Evolutionary conservation across 768 basidiomycete genomes (phyloP).

Genomic region (Fibroporia radiculosa): DNA sequence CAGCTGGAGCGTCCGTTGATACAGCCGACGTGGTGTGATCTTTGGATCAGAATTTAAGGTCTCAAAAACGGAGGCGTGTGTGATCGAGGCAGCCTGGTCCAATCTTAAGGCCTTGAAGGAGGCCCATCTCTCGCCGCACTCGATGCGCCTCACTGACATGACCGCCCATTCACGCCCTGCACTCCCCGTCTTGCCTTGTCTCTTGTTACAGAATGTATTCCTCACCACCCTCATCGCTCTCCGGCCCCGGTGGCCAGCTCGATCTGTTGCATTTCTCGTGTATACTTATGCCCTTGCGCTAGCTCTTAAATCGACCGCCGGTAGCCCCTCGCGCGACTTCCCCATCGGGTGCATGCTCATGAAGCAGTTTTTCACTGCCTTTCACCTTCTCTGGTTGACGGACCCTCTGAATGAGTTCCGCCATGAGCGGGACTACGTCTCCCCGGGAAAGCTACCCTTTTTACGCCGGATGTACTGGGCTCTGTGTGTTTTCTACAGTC

Average conservation of each 20-base stretch:
- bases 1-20: no score
- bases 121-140: no score
- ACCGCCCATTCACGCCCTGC: no score
- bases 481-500: slow-evolving; percentile 7
- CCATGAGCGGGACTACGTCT: background rate
- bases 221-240: background rate
- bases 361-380: background rate
- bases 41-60: no score
- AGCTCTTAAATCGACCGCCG: background rate
- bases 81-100: no score
- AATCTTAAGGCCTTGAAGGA: no score
- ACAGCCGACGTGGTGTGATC: no score
- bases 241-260: background rate
- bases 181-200: background rate
- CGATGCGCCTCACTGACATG: no score
- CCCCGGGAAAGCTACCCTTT: slow-evolving; percentile 1
- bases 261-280: background rate
- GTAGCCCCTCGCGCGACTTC: background rate
- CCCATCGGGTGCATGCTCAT: background rate
- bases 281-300: background rate
- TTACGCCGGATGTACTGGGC: background rate
- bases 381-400: background rate
- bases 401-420: slow-evolving; percentile 4
- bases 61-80: no score
- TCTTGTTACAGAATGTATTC: background rate